Evolutionary conservation across 176 grass and related monocot species (phyloP).

Genomic region (Aegilops umbellulata): DNA sequence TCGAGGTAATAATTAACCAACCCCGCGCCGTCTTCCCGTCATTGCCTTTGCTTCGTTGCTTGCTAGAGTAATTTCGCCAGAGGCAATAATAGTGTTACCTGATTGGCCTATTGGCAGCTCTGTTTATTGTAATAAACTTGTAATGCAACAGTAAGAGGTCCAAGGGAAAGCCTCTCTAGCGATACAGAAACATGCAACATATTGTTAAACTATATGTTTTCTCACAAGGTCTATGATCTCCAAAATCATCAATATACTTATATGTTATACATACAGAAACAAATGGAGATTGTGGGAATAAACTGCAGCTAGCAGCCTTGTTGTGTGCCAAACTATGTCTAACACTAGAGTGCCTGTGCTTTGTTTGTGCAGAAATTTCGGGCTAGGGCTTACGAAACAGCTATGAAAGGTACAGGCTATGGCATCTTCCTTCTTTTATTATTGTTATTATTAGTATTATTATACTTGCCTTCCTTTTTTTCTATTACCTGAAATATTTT

Average conservation of each 20-base stretch:
- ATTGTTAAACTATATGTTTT: background rate
- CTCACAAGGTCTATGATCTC: no score
- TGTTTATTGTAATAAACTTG: background rate
- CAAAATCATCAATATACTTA: no score
- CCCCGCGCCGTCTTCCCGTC: background rate
- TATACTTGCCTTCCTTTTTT: background rate
- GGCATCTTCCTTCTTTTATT: background rate
- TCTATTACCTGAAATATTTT: background rate
- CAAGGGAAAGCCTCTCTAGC: background rate
- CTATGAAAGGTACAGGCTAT: constrained; percentile 45
- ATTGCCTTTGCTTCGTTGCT: background rate
- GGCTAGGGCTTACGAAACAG: constrained; percentile 24
- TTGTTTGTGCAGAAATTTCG: constrained; percentile 42
- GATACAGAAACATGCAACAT: background rate
- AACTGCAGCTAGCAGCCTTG: background rate
- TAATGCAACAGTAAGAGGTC: background rate
- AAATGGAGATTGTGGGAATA: background rate
- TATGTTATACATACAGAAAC: no score
- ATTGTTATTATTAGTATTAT: background rate
- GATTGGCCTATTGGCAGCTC: background rate
- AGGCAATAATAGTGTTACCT: background rate
- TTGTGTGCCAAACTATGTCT: background rate
- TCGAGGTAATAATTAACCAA: constrained; percentile 51
- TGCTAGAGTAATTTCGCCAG: background rate
- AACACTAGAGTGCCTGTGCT: background rate